These are phyloP conservation scores for Urostyla sp. DNA, from an alignment of 73 alveolate species.

Conservation along the genomic window DNA sequence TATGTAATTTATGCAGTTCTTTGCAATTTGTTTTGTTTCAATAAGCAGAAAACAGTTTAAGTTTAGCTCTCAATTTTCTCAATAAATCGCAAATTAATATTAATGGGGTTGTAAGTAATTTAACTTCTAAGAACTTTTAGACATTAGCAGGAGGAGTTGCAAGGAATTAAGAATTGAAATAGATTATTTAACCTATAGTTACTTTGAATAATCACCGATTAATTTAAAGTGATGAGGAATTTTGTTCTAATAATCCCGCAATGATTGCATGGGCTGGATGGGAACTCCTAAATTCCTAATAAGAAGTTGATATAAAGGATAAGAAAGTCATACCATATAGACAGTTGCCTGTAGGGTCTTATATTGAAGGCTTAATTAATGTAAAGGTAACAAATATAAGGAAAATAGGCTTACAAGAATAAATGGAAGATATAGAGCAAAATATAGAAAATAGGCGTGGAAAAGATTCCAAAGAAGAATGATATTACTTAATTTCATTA, in stretches of 20 bases:
- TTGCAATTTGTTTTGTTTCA: background rate
- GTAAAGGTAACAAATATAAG: background rate
- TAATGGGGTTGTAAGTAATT: constrained; percentile 3
- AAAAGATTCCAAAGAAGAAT: background rate
- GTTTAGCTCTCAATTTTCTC: constrained; percentile 23
- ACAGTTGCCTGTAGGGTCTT: constrained; percentile 27
- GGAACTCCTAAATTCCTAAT: constrained; percentile 28
- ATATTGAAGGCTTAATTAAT: constrained; percentile 29
- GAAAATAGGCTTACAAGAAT: background rate
- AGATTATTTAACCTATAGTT: constrained; percentile 8
- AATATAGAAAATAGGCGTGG: background rate
- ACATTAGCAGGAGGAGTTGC: constrained; percentile 51
- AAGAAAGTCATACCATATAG: background rate
- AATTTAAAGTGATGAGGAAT: background rate
- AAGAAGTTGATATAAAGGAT: constrained; percentile 27
- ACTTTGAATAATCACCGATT: background rate
- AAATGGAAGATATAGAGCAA: background rate
- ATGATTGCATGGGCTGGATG: constrained; percentile 64
- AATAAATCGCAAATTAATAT: background rate
- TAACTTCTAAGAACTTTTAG: background rate
- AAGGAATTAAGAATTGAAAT: constrained; percentile 2
- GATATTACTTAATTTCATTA: background rate
- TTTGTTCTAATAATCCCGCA: constrained; percentile 45
- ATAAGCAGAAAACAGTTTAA: background rate
- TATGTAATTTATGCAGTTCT: background rate